Conservation (phyloP, 495 filamentous ascomycete species). For the Apiosordaria backusii region DNA sequence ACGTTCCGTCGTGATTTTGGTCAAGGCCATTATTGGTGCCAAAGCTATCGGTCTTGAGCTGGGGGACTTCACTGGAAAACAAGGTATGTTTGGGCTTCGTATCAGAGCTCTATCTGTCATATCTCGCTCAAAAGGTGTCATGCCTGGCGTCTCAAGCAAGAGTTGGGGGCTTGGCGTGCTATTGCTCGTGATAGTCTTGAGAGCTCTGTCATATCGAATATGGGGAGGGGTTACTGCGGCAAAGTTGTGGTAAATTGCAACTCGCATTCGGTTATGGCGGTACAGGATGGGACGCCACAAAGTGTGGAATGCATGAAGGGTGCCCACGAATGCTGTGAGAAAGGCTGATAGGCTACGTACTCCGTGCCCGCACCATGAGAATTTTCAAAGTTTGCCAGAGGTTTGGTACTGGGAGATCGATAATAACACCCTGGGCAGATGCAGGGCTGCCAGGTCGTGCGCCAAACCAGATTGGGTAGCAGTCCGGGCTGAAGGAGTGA, state of each 20-base stretch:
- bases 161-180: not conserved
- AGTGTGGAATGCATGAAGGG: not conserved
- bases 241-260: not conserved
- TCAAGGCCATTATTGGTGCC: not conserved
- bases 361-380: not conserved
- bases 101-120: not conserved
- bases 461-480: conserved; percentile 8
- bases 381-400: conserved; percentile 8
- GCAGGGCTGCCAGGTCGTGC: not conserved
- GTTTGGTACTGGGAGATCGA: conserved; percentile 16
- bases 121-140: not conserved
- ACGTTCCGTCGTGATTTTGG: not conserved
- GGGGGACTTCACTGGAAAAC: too few species aligned
- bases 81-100: not conserved
- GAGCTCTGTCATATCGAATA: not conserved
- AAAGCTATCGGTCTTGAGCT: not conserved
- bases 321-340: not conserved
- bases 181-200: not conserved
- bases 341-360: not conserved
- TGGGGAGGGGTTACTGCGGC: not conserved
- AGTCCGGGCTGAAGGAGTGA: conserved; percentile 3
- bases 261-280: not conserved
- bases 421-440: conserved; percentile 17
- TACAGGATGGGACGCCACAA: not conserved
- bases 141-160: not conserved